These are phyloP conservation scores for Penicillium malachiteum DNA, from an alignment of 495 filamentous ascomycete genomes.

Conservation along the genomic window DNA sequence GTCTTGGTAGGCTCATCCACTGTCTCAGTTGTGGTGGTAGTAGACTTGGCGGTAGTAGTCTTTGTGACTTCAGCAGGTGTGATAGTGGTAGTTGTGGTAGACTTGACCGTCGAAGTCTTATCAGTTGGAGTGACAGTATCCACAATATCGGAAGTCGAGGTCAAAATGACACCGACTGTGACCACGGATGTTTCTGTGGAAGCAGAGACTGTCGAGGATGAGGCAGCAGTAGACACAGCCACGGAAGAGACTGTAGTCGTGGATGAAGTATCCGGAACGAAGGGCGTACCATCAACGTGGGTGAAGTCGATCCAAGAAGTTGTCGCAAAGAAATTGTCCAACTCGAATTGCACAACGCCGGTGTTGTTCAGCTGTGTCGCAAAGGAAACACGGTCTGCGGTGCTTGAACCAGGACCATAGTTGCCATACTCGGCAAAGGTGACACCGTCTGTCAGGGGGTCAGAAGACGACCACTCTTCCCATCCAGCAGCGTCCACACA, in stretches of 20 bases:
- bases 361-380: constrained; percentile 9
- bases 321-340: constrained; percentile 8
- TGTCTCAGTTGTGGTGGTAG: not conserved
- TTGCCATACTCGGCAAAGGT: constrained; percentile 21
- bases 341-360: constrained; percentile 6
- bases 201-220: not conserved
- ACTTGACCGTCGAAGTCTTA: constrained; percentile 11
- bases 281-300: constrained; percentile 6
- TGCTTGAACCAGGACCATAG: constrained; percentile 14
- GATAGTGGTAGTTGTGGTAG: constrained; percentile 1
- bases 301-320: constrained; percentile 15
- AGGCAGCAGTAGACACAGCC: not conserved
- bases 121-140: constrained; percentile 5
- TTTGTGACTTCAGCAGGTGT: constrained; percentile 1
- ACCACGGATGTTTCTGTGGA: not conserved
- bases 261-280: constrained; percentile 1
- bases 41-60: constrained; percentile 3
- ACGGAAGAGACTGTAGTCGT: not conserved
- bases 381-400: constrained; percentile 3
- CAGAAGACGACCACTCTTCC: constrained; percentile 25
- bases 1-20: constrained; percentile 1
- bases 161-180: not conserved
- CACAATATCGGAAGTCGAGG: not conserved
- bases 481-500: constrained; percentile 60
- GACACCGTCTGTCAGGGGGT: constrained; percentile 12